Base-by-base conservation (phyloP, 2,329 filamentous ascomycete species). In the Cladosporium austrohemisphaericum region DNA sequence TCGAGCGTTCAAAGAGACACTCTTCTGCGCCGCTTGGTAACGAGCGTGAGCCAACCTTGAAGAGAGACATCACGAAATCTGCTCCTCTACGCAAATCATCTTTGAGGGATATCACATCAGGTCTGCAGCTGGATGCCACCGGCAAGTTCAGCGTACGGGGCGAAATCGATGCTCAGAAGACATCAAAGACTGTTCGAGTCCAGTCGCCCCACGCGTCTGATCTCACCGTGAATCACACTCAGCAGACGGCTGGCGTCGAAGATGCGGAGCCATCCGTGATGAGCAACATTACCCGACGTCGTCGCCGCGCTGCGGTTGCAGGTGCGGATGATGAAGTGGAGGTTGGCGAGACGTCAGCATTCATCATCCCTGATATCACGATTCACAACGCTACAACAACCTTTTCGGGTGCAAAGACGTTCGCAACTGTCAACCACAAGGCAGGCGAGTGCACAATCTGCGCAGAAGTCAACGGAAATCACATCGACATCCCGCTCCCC, bases 361-460 rank as follows among this genome's bases (percentile, higher is more conserved):
- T 83, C 60, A 83, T 84, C 54, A 66, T 84, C 5, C 80, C 80
- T 9, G 80, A 84, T 56, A 80, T 84, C 57, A 83, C 80, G 16
- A 66, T 83, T 36, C 60, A 62, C 60, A 32, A 20, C 10, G 60
- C 56, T 13, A 28, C 36, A 10, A 38, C 52, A 2, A 40, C 33
- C 31, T 29, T 55, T 49, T 55, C 22, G 16, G 31, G n/a, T n/a
- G 29, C 16, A 4, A 29, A 41, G 16, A 29, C 22, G 3, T 1
- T 31, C 4, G 16, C 33, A 8, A 16, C 31, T n/a, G 16, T 25
- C 23, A 69, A 49, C 71, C 74, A 49, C 67, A 71, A 79, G 55
- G 69, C 73, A 28, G 69, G 71, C 36, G 77, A 77, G 56, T 83
- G 80, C 65, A 78, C 75, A 1, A 74, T 79, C 23, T 83, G 80